Evolutionary conservation across 2,329 filamentous ascomycete genomes (phyloP), one percentile per base, ranked within the genome.

Genomic region (Ophiostoma sp.): DNA sequence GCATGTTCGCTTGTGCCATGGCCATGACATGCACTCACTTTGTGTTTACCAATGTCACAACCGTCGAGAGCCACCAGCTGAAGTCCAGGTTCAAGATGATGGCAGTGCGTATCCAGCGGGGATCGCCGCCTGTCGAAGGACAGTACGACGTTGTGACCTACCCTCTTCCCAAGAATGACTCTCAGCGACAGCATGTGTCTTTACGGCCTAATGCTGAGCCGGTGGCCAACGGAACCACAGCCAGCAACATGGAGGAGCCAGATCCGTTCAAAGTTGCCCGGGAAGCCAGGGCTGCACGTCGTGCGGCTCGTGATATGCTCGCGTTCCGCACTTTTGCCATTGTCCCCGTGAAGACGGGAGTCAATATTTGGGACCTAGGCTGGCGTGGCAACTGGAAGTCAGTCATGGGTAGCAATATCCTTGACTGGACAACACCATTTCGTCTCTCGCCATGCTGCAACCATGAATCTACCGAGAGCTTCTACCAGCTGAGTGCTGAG

Each of bases 281-380:
- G 3, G 69, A 63, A 4, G 67, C 68, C 1, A 40, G 66, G 2
- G 63, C 70, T 12, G 68, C 66, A 47, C 63, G 66, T 49, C 27
- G 70, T 55, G 73, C 74, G 3, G 71, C 74, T 5, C 77, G 80
- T 44, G 84, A 84, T 71, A 73, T 76, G 60, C 77, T 80, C 2
- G 85, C 87, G 38, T 82, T 80, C 5, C 85, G 88, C 41, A 89
- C 85, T 11, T 98, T 96, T 75, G 92, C 91, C 12, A 89, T 98
- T 55, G 81, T 97, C 1, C 84, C 86, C 70, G 91, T 90, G 0
- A 81, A 86, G 3, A 83, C 86, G 0, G 89, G 91, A 9, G 89
- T 95, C 73, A 97, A 97, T 73, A 92, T 92, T 0, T 99, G 92
- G 88, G 86, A 96, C 73, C 80, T 95, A 0, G 91, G 90, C 1